Conservation (phyloP, 129 eudicot genomes). For the Glebionis coronaria region DNA sequence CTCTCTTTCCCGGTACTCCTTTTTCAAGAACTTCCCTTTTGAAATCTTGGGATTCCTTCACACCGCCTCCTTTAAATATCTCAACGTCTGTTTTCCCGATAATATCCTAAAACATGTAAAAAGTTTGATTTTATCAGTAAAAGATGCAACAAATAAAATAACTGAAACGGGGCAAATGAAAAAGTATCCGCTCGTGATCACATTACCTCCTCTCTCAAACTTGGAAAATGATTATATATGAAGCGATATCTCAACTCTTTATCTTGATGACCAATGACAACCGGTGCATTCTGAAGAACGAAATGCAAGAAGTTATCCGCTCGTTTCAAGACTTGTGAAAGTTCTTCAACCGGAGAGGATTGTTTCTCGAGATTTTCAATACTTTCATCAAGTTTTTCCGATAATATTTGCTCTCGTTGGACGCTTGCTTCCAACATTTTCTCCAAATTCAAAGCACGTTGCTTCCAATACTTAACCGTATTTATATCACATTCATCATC, state of each 20-base stretch:
- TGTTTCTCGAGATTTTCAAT: slow-evolving; percentile 63
- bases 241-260: slow-evolving; percentile 69
- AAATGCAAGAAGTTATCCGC: slow-evolving; percentile 80
- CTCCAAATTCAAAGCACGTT: slow-evolving; percentile 59
- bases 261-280: slow-evolving; percentile 86
- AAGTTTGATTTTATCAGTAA: neutral
- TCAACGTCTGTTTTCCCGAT: slow-evolving; percentile 80
- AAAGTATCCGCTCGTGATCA: neutral
- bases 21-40: slow-evolving; percentile 82
- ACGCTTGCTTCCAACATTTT: slow-evolving; percentile 58
- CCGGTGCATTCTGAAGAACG: slow-evolving; percentile 75
- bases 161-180: too few relatives aligned
- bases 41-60: slow-evolving; percentile 85
- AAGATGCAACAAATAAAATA: too few relatives aligned
- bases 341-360: slow-evolving; percentile 72
- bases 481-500: slow-evolving; percentile 50
- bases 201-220: slow-evolving; percentile 74
- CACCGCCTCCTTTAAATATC: slow-evolving; percentile 74
- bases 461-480: slow-evolving; percentile 66
- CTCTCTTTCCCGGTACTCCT: slow-evolving; percentile 78
- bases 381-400: slow-evolving; percentile 63
- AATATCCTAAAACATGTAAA: slow-evolving; percentile 59
- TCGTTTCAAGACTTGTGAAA: slow-evolving; percentile 65
- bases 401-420: slow-evolving; percentile 49
- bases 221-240: slow-evolving; percentile 71